A percentile compares a stretch with the other conserved stretches of the same genome.
Conservation (phyloP, 805 yeast species). For the Myxozyma melibiosi region DNA sequence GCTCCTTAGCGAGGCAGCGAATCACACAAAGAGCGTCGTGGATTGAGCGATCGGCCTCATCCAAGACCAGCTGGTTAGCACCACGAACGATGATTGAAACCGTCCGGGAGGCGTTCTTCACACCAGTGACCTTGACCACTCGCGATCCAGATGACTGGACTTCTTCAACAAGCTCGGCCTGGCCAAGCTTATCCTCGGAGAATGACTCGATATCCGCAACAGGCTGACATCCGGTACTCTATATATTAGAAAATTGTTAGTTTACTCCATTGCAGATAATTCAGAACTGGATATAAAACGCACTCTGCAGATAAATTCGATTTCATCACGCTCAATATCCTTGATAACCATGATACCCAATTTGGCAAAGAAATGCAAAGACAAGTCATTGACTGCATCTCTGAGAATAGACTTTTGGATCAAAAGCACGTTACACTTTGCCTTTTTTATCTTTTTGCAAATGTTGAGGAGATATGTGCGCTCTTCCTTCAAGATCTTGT, state of each 20-base stretch:
- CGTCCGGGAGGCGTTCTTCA: conserved; percentile 60
- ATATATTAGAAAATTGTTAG: conserved; percentile 43
- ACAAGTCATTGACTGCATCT: conserved; percentile 92
- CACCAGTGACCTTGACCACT: conserved; percentile 84
- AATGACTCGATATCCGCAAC: conserved; percentile 94
- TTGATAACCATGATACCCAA: conserved; percentile 90
- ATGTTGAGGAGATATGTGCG: conserved; percentile 92
- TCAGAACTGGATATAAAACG: not conserved
- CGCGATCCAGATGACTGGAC: conserved; percentile 85
- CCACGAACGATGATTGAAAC: conserved; percentile 94
- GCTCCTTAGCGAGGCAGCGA: conserved; percentile 83
- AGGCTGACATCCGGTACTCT: conserved; percentile 88
- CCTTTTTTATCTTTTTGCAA: conserved; percentile 94
- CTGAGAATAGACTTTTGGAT: conserved; percentile 92
- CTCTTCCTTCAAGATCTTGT: conserved; percentile 95
- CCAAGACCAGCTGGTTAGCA: conserved; percentile 84
- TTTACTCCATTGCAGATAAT: not conserved
- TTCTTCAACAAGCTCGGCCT: conserved; percentile 92
- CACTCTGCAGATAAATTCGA: conserved; percentile 75
- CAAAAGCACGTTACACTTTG: conserved; percentile 89
- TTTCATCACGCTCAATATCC: conserved; percentile 94
- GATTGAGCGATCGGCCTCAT: conserved; percentile 94
- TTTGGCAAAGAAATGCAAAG: conserved; percentile 91
- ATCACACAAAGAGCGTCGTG: conserved; percentile 97
- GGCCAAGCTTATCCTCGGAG: conserved; percentile 88